Conservation (phyloP, 208 protist species). For the Leishmania mexicana region DNA sequence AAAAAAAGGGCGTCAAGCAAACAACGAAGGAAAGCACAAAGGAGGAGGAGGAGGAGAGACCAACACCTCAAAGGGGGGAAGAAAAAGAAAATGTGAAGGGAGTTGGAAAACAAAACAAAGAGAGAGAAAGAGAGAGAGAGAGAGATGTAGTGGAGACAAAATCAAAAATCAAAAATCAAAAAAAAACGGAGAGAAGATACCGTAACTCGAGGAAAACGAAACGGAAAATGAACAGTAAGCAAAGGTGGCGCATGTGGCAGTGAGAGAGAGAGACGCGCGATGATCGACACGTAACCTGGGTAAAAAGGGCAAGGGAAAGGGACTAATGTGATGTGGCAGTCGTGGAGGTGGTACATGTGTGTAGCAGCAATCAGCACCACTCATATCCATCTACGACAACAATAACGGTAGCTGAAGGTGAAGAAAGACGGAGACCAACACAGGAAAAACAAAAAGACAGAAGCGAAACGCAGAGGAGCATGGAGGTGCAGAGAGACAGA, state of each 20-base stretch:
- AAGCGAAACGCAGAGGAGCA: neutral
- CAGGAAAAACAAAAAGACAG: neutral
- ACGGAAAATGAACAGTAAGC: neutral
- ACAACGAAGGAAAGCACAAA: neutral
- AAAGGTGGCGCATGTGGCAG: neutral
- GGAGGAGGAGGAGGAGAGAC: neutral
- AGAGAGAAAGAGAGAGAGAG: no score
- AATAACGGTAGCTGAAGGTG: neutral
- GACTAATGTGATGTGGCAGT: neutral
- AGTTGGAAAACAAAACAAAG: no score
- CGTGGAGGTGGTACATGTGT: neutral
- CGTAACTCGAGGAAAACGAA: neutral
- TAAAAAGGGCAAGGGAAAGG: neutral
- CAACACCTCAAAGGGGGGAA: no score
- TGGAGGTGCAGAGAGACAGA: conserved; percentile 18
- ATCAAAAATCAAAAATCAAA: neutral
- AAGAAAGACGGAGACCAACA: neutral
- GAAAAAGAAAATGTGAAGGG: no score
- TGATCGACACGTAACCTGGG: neutral
- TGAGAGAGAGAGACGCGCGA: neutral
- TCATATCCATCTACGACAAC: neutral
- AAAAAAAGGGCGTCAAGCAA: neutral
- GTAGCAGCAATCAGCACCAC: neutral
- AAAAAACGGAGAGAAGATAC: neutral
- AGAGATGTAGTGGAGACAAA: neutral